phyloP scores from a whole-genome alignment of 176 grass and related monocot species.

The sorghum (Sorghum bicolor) region Sorghum_bicolor_NCBIv3 NC_012872.2:7664501-7665000 shows the following conservation, averaged over 20 bases:
- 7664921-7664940: conserved; percentile 63
- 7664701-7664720: conserved; percentile 68
- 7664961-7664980: conserved; percentile 60
- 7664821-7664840: conserved; percentile 57
- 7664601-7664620: too few species aligned
- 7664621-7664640: background rate
- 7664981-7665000: conserved; percentile 79
- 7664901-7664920: conserved; percentile 62
- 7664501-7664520: conserved; percentile 90
- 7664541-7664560: too few species aligned
- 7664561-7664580: too few species aligned
- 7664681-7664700: conserved; percentile 66
- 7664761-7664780: conserved; percentile 46
- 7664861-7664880: conserved; percentile 53
- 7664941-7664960: conserved; percentile 59
- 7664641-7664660: conserved; percentile 70
- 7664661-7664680: conserved; percentile 71
- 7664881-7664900: conserved; percentile 88
- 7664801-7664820: conserved; percentile 62
- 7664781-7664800: conserved; percentile 72
- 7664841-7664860: conserved; percentile 13
- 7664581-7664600: too few species aligned
- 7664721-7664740: conserved; percentile 85
- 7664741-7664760: conserved; percentile 33
- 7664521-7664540: conserved; percentile 88